These are phyloP conservation scores for Tothia fuscella DNA, from an alignment of 2,329 filamentous ascomycete genomes.

Conservation along the genomic window DNA sequence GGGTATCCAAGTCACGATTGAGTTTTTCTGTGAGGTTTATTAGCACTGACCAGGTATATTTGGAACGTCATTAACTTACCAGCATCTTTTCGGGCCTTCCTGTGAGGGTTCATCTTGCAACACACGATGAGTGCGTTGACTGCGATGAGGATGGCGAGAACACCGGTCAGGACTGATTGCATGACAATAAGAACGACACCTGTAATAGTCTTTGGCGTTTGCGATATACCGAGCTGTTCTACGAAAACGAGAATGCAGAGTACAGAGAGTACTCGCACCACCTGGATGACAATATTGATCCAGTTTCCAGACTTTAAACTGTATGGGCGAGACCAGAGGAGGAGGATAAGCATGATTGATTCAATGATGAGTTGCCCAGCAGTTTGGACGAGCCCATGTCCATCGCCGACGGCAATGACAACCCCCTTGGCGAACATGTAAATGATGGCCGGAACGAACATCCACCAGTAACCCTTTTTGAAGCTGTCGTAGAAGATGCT, in stretches of 20 bases:
- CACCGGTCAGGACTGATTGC: conserved; percentile 70
- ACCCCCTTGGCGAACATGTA: conserved; percentile 88
- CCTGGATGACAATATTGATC: conserved; percentile 86
- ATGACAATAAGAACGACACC: conserved; percentile 90
- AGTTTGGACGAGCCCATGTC: conserved; percentile 72
- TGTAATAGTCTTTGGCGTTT: conserved; percentile 88
- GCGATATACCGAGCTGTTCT: conserved; percentile 75
- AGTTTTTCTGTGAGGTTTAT: conserved; percentile 52
- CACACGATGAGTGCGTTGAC: conserved; percentile 79
- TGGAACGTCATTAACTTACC: conserved; percentile 45
- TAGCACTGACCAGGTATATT: conserved; percentile 14
- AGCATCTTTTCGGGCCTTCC: conserved; percentile 75
- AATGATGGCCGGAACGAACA: conserved; percentile 78
- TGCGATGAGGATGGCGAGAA: conserved; percentile 75
- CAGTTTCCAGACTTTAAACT: conserved; percentile 78
- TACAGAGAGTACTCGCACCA: conserved; percentile 79
- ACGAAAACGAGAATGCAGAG: conserved; percentile 87
- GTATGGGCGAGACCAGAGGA: conserved; percentile 78
- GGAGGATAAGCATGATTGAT: conserved; percentile 60
- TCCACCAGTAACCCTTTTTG: conserved; percentile 92
- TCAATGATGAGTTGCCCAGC: conserved; percentile 73
- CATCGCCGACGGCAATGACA: conserved; percentile 73
- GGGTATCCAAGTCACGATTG: conserved; percentile 63
- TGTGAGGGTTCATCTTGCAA: conserved; percentile 81
- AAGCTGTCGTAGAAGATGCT: conserved; percentile 95